Conservation (phyloP, 306 rosid genomes). For the Prunus davidiana region DNA sequence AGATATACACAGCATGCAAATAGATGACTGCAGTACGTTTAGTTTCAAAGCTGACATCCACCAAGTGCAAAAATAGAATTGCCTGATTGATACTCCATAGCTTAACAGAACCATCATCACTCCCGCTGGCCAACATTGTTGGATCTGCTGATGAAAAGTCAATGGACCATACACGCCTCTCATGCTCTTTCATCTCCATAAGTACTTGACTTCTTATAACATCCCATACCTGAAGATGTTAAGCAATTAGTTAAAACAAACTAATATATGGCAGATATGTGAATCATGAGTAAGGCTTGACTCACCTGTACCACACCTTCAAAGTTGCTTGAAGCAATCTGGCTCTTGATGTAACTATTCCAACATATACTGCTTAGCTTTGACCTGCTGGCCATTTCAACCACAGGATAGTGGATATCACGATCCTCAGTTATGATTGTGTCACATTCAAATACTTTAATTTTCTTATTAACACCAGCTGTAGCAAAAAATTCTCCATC, state of each 20-base stretch:
- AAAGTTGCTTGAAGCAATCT: constrained; percentile 96
- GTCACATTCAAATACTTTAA: constrained; percentile 84
- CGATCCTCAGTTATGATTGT: constrained; percentile 75
- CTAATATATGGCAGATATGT: constrained; percentile 11
- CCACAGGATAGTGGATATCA: constrained; percentile 93
- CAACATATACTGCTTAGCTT: constrained; percentile 92
- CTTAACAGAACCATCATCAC: constrained; percentile 93
- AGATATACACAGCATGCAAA: constrained; percentile 49
- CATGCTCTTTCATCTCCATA: constrained; percentile 91
- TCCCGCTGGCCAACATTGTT: constrained; percentile 92
- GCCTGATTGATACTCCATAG: constrained; percentile 99
- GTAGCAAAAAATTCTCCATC: constrained; percentile 95
- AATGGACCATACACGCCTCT: constrained; percentile 90
- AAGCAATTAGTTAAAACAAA: constrained; percentile 13
- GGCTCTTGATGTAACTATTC: constrained; percentile 95
- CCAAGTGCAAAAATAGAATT: constrained; percentile 96
- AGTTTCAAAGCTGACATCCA: constrained; percentile 97
- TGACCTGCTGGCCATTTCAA: constrained; percentile 87
- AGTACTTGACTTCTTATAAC: constrained; percentile 85
- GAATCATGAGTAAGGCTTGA: constrained; percentile 20
- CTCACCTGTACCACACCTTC: constrained; percentile 97
- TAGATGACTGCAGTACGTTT: constrained; percentile 89
- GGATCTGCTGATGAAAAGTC: constrained; percentile 95
- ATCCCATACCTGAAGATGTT: constrained; percentile 82
- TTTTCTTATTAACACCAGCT: constrained; percentile 93